Conservation (phyloP, 441 rosid genomes). For the Eruca vesicaria region DNA sequence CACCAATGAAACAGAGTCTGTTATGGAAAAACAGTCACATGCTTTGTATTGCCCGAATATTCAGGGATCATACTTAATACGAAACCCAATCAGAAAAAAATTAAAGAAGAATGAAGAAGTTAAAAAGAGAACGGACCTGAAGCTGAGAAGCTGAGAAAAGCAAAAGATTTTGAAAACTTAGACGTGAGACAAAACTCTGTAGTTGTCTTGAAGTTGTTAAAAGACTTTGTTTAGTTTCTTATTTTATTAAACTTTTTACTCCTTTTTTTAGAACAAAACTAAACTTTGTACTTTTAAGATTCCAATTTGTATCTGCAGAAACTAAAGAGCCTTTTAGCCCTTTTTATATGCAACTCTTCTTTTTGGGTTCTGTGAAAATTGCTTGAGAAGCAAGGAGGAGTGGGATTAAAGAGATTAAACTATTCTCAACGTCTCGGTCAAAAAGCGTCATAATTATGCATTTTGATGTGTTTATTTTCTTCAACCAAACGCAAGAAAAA, state of each 20-base stretch:
- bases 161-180: conserved; percentile 1
- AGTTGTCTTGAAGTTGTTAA: not conserved
- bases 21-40: conserved; percentile 14
- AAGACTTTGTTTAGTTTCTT: not conserved
- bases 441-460: conserved; percentile 14
- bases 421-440: conserved; percentile 16
- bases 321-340: not conserved
- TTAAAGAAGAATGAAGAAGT: not conserved
- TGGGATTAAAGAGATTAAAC: conserved; percentile 27
- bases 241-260: not conserved
- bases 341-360: conserved; percentile 14
- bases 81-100: conserved; percentile 5
- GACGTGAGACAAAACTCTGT: conserved; percentile 28
- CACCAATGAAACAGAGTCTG: conserved; percentile 27
- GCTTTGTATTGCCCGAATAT: conserved; percentile 6
- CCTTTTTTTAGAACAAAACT: too few species aligned
- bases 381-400: conserved; percentile 34
- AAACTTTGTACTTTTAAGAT: too few species aligned
- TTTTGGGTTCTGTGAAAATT: conserved; percentile 18
- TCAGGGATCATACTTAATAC: not conserved
- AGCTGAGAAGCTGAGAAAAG: conserved; percentile 11
- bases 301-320: conserved; percentile 12
- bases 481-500: not conserved
- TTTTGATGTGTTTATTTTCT: not conserved
- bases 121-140: conserved; percentile 23